Conservation (phyloP, 1,284 basidiomycete genomes). For the Ganoderma meredithae region DNA sequence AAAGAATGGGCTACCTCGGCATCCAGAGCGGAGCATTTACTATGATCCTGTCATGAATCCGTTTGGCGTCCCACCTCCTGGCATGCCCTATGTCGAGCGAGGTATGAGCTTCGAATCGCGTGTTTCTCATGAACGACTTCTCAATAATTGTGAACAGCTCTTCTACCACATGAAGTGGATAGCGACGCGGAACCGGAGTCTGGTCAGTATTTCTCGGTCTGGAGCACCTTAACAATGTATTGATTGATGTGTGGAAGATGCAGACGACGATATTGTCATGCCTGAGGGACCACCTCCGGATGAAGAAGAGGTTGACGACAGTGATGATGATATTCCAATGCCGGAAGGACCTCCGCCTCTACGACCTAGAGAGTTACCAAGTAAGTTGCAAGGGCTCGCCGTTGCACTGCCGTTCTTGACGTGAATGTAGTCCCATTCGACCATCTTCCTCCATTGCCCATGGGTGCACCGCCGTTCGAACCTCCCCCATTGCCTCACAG, state of each 20-base stretch:
- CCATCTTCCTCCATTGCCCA: slow-evolving; percentile 36
- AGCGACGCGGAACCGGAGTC: slow-evolving; percentile 63
- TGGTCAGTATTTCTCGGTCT: slow-evolving; percentile 38
- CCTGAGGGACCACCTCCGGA: slow-evolving; percentile 79
- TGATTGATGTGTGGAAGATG: slow-evolving; percentile 44
- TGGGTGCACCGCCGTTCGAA: slow-evolving; percentile 40
- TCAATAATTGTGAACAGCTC: slow-evolving; percentile 48
- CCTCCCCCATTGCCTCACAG: slow-evolving; percentile 20
- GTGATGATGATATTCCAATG: slow-evolving; percentile 87
- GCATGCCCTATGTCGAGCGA: slow-evolving; percentile 92
- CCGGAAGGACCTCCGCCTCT: slow-evolving; percentile 82
- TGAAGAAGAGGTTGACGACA: slow-evolving; percentile 49
- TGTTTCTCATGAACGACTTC: not conserved
- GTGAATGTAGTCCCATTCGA: not conserved
- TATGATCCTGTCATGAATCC: slow-evolving; percentile 95
- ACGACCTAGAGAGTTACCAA: slow-evolving; percentile 33
- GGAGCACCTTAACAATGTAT: not conserved
- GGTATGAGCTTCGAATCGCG: slow-evolving; percentile 55
- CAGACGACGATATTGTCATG: slow-evolving; percentile 73
- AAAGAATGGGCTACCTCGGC: slow-evolving; percentile 81
- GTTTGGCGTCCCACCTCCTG: slow-evolving; percentile 94
- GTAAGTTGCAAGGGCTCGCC: slow-evolving; percentile 1
- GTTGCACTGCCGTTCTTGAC: not conserved
- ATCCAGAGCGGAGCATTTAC: slow-evolving; percentile 91
- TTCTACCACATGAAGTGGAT: slow-evolving; percentile 66